Conservation (phyloP, 1,284 basidiomycete genomes). For the Moesziomyces antarcticus region DNA sequence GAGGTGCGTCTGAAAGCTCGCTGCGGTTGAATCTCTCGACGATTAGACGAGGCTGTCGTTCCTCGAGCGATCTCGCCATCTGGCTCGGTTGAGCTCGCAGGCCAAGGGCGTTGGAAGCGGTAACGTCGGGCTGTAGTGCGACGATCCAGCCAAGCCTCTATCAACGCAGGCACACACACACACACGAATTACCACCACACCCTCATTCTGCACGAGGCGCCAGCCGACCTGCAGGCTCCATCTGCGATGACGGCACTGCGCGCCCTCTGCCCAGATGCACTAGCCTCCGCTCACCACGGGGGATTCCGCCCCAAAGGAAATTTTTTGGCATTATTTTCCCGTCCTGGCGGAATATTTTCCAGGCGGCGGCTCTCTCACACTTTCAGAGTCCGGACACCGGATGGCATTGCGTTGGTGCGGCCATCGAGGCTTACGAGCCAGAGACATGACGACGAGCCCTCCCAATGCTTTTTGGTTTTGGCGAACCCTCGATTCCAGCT, state of each 20-base stretch:
- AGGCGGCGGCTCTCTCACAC: background rate
- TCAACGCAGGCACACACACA: conserved; percentile 5
- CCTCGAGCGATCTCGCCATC: background rate
- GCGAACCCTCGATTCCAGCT: background rate
- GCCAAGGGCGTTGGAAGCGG: background rate
- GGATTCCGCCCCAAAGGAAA: background rate
- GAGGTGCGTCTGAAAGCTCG: background rate
- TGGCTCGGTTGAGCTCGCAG: background rate
- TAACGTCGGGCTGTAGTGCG: background rate
- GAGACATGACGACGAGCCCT: background rate
- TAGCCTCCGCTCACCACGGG: too few species aligned
- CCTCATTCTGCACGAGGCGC: conserved; percentile 12
- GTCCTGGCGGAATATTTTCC: background rate
- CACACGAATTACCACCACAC: background rate
- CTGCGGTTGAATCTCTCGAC: background rate
- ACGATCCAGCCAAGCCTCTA: conserved; percentile 1
- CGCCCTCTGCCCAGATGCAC: conserved; percentile 23
- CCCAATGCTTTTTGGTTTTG: background rate
- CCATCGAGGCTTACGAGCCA: background rate
- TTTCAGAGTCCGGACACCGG: background rate
- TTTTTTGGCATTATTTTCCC: conserved; percentile 1
- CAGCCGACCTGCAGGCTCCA: conserved; percentile 21
- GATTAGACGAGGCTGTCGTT: background rate
- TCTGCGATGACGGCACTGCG: conserved; percentile 39
- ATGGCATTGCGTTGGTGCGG: background rate